Percentiles rank a stretch among this genome's conserved stretches.
phyloP scores from a whole-genome alignment of 2,329 filamentous ascomycete genomes.

The Fusarium chuoi region DNA sequence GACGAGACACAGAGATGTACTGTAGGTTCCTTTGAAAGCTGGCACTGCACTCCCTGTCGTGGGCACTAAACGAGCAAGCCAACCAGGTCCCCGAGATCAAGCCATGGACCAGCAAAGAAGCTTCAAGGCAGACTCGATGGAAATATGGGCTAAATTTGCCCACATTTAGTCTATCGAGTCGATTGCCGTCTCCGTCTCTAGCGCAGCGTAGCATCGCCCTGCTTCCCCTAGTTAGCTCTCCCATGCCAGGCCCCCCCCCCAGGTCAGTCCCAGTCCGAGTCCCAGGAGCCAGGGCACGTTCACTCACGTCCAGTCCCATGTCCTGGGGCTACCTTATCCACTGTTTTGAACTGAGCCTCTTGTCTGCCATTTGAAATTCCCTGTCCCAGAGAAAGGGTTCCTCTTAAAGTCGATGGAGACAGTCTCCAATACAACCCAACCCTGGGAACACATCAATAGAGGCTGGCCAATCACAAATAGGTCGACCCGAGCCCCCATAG shows the following conservation, averaged over 20 bases:
- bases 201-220: conserved; percentile 25
- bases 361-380: background rate
- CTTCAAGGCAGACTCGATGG: conserved; percentile 34
- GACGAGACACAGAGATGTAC: background rate
- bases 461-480: conserved; percentile 2
- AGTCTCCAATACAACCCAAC: conserved; percentile 17
- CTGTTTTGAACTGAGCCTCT: background rate
- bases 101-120: conserved; percentile 22
- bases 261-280: background rate
- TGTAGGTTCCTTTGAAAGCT: conserved; percentile 16
- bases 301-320: background rate
- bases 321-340: background rate
- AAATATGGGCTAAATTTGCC: conserved; percentile 33
- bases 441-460: conserved; percentile 15
- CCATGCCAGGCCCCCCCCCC: background rate
- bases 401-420: background rate
- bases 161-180: conserved; percentile 31
- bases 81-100: conserved; percentile 18
- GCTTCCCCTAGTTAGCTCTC: conserved; percentile 14
- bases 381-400: conserved; percentile 13
- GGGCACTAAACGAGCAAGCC: conserved; percentile 4
- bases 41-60: background rate
- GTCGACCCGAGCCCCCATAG: conserved; percentile 4
- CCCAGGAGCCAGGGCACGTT: background rate
- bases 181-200: conserved; percentile 21